A percentile compares a stretch with the other conserved stretches of the same genome.
Evolutionary conservation across 805 yeast genomes (phyloP).

Genomic region (Starmerella gropengiesseri): DNA sequence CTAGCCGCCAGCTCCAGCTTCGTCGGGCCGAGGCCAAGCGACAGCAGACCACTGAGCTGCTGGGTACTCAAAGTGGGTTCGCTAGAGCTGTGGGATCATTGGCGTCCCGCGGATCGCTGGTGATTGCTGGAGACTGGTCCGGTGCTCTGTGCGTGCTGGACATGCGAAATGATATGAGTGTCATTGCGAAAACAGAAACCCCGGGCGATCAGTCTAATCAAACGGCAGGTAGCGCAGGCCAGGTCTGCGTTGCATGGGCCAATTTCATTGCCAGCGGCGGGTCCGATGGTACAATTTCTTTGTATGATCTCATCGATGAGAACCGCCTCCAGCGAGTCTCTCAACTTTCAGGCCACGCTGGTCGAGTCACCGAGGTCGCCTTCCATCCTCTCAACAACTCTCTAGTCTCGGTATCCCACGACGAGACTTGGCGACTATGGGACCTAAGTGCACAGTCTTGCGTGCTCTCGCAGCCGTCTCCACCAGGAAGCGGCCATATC

Average conservation of each 20-base stretch:
- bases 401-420: conserved; percentile 66
- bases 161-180: background rate
- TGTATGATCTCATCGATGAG: background rate
- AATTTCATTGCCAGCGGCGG: conserved; percentile 3
- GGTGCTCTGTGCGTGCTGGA: conserved; percentile 46
- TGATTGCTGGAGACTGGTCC: conserved; percentile 76
- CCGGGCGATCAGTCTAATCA: no score
- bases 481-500: conserved; percentile 81
- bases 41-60: conserved; percentile 34
- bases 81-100: conserved; percentile 43
- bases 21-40: background rate
- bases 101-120: conserved; percentile 20
- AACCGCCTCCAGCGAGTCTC: background rate
- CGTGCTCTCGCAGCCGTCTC: conserved; percentile 64
- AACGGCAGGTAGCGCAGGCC: conserved; percentile 35
- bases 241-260: background rate
- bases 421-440: conserved; percentile 84
- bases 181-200: no score
- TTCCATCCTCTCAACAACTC: conserved; percentile 54
- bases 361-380: conserved; percentile 39
- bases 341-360: background rate
- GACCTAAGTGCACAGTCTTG: conserved; percentile 45
- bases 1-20: background rate
- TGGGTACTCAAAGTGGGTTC: conserved; percentile 63
- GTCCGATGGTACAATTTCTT: background rate